These are phyloP conservation scores for Zea luxurians DNA, from an alignment of 176 grass and related monocot genomes.

Conservation along the genomic window DNA sequence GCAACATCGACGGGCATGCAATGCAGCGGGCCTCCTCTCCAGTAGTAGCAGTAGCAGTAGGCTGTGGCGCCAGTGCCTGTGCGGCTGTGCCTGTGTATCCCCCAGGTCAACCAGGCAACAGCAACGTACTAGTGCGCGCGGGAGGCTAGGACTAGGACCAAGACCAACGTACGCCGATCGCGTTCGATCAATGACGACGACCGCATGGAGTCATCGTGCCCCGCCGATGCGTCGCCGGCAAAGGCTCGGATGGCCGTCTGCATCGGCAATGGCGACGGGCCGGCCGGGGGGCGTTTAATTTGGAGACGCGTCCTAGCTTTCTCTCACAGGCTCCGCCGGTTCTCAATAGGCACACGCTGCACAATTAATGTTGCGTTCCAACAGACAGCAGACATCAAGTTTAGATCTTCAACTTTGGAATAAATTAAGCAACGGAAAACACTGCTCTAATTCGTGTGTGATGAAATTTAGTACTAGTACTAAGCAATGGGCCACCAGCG, in stretches of 20 bases:
- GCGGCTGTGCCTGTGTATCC: too few species aligned
- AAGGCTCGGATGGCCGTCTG: background rate
- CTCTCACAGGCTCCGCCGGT: too few species aligned
- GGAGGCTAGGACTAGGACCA: too few species aligned
- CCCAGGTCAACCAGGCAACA: background rate
- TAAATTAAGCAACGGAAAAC: background rate
- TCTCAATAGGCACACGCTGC: background rate
- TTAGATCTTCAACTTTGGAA: background rate
- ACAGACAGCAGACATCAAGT: constrained; percentile 4
- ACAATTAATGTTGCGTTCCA: background rate
- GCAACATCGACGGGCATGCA: background rate
- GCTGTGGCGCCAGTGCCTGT: too few species aligned
- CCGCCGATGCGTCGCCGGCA: too few species aligned
- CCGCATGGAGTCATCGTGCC: too few species aligned
- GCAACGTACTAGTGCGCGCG: background rate
- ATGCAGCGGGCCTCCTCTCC: background rate
- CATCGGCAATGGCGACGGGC: too few species aligned
- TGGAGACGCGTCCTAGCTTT: too few species aligned
- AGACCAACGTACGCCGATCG: too few species aligned
- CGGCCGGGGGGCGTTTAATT: too few species aligned
- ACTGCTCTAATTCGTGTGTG: background rate
- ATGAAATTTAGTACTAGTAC: background rate
- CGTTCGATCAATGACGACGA: too few species aligned
- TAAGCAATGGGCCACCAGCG: background rate
- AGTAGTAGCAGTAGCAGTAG: background rate